Base-by-base conservation (phyloP, 2,329 filamentous ascomycete genomes). In the Neonectria sp. region DNA sequence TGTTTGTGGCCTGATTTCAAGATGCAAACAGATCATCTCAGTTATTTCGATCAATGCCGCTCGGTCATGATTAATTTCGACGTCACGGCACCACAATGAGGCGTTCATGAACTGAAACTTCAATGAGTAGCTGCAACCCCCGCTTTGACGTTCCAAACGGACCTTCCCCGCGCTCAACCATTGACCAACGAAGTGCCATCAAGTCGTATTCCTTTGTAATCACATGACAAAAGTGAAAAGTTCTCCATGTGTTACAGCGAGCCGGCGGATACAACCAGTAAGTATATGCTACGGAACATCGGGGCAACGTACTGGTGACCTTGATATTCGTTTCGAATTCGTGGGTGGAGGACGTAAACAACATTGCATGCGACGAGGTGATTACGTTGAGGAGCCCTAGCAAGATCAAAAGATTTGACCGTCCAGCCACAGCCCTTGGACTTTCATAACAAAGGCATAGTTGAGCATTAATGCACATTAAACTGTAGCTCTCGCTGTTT, bases 81-180 rank as follows among this genome's bases (percentile, higher is more conserved):
- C 51, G 51, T 53, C 51, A 53, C 51, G 13, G 33, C 31, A 13
- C 33, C 51, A 35, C 37, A 35, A 53, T 35, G 48, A 52, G 48
- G 48, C 48, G 48, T 52, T 17, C 51, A 11, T 53, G 12, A 21
- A 13, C 33, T 51, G n/a, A 15, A 53, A 25, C n/a, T 21, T 53
- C 51, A 24, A 24, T 35, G 31, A 15, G 25, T 13, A 51, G 48
- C 48, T 51, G 51, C 51, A 53, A 53, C 33, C 51, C 51, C 51
- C 51, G 51, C 51, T 35, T 35, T 53, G 9, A 11, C 21, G n/a
- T 53, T 33, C 12, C 29, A 37, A 24, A 53, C 33, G 31, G 31
- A 35, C n/a, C 33, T 53, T 35, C 29, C 21, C 29, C 29, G 15
- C 31, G 17, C 21, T 35, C 12, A 13, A 2, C 9, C 33, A 25